Percentiles rank a stretch among this genome's conserved stretches.
phyloP scores from a whole-genome alignment of 805 yeast genomes.

The Metschnikowia kofuensis region DNA sequence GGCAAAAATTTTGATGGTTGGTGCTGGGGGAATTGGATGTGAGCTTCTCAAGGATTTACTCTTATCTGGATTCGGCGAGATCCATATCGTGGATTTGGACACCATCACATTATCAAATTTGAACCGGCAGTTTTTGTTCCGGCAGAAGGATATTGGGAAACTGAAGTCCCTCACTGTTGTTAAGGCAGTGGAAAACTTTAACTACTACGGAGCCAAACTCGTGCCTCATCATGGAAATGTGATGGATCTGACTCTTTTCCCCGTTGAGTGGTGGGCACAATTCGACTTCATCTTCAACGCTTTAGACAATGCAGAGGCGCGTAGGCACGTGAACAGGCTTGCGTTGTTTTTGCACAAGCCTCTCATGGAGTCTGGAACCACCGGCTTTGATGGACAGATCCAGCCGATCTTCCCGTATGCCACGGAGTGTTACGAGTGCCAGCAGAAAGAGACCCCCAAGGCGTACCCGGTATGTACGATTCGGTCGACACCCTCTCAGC shows the following conservation, averaged over 20 bases:
- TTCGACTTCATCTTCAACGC: constrained; percentile 88
- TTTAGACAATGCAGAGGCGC: constrained; percentile 87
- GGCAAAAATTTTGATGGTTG: constrained; percentile 73
- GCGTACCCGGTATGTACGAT: constrained; percentile 96
- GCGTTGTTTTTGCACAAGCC: constrained; percentile 72
- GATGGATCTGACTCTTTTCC: constrained; percentile 70
- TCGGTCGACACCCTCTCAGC: constrained; percentile 93
- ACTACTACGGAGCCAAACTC: constrained; percentile 55
- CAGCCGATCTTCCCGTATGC: constrained; percentile 82
- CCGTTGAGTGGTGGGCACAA: constrained; percentile 67
- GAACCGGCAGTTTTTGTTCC: constrained; percentile 88
- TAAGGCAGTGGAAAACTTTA: constrained; percentile 73
- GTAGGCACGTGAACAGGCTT: constrained; percentile 83
- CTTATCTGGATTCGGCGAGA: constrained; percentile 77
- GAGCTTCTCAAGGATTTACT: constrained; percentile 81
- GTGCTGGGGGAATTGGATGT: constrained; percentile 97
- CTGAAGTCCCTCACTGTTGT: constrained; percentile 85
- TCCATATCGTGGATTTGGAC: constrained; percentile 91
- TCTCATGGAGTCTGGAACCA: constrained; percentile 90
- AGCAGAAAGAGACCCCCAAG: constrained; percentile 81
- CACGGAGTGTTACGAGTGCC: constrained; percentile 94
- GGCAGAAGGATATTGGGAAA: constrained; percentile 85
- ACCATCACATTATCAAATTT: constrained; percentile 90
- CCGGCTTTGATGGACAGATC: constrained; percentile 92
- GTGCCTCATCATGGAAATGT: constrained; percentile 85